A percentile compares a stretch with the other conserved stretches of the same genome.
These are phyloP conservation scores for Apiospora kogelbergensis DNA, from an alignment of 2,329 filamentous ascomycete species.

Conservation along the genomic window DNA sequence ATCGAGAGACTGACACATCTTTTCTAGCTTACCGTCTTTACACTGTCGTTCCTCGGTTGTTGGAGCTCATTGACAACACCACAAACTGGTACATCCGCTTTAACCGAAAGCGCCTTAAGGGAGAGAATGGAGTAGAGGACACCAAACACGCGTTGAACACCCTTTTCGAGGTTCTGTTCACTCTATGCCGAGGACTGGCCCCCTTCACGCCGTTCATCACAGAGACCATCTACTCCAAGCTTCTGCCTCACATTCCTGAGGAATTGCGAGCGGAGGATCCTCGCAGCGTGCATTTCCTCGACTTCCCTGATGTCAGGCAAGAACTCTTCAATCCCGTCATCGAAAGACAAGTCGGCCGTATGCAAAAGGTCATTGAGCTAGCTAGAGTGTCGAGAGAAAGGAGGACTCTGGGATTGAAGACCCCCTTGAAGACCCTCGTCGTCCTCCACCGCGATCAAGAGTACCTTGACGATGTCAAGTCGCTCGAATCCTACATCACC, in stretches of 20 bases:
- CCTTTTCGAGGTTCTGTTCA: conserved; percentile 90
- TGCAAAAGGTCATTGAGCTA: conserved; percentile 96
- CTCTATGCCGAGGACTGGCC: conserved; percentile 81
- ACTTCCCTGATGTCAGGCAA: conserved; percentile 84
- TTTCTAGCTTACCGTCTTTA: conserved; percentile 70
- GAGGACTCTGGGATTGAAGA: conserved; percentile 82
- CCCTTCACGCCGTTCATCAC: conserved; percentile 96
- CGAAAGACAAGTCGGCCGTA: conserved; percentile 81
- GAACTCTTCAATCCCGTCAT: conserved; percentile 86
- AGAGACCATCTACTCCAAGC: conserved; percentile 86
- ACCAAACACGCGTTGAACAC: conserved; percentile 91
- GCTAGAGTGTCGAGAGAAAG: conserved; percentile 84
- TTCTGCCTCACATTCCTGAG: conserved; percentile 79
- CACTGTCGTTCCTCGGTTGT: conserved; percentile 84
- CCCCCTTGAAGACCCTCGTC: conserved; percentile 83
- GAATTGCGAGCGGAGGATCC: conserved; percentile 67
- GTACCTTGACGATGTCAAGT: conserved; percentile 84
- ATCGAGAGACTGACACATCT: background rate
- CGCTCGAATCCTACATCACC: conserved; percentile 81
- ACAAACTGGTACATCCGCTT: conserved; percentile 97
- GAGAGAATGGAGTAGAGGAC: conserved; percentile 81
- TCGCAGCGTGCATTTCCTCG: conserved; percentile 88
- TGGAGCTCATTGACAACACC: conserved; percentile 85
- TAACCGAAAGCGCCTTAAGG: conserved; percentile 70
- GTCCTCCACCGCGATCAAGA: conserved; percentile 82